Evolutionary conservation across 208 protist genomes (phyloP).

Genomic region (Leishmania arabica): DNA sequence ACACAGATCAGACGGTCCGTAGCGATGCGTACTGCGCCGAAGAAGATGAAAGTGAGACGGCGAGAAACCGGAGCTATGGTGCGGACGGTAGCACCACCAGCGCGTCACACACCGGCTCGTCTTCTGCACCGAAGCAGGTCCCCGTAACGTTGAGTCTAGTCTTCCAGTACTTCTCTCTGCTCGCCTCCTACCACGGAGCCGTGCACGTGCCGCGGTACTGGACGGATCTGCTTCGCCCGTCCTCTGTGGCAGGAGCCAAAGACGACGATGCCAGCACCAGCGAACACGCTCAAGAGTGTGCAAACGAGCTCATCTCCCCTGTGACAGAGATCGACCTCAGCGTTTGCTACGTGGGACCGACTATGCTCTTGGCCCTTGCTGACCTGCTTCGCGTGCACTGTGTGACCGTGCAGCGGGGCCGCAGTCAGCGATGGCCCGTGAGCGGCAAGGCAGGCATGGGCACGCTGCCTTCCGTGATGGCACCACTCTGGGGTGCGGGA

Average conservation of each 20-base stretch:
- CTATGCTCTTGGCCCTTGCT: constrained; percentile 33
- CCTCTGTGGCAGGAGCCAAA: not conserved
- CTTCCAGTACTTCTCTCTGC: constrained; percentile 25
- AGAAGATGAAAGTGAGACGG: not conserved
- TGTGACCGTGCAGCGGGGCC: not conserved
- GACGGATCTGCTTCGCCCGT: constrained; percentile 7
- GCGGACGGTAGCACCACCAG: not conserved
- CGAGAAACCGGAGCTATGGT: not conserved
- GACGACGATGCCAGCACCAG: not conserved
- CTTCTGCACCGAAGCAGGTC: not conserved
- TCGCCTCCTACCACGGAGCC: constrained; percentile 27
- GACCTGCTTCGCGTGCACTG: constrained; percentile 40
- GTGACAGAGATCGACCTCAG: constrained; percentile 31
- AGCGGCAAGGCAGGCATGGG: not conserved
- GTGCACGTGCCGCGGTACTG: constrained; percentile 17
- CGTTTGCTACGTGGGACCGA: constrained; percentile 31
- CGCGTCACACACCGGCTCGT: not conserved
- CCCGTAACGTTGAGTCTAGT: not conserved
- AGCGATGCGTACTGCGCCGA: not conserved
- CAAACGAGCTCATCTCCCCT: not conserved
- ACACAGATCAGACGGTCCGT: not conserved
- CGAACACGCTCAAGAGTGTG: not conserved
- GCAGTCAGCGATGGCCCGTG: not conserved
- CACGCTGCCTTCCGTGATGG: constrained; percentile 12
- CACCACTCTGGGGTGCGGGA: constrained; percentile 13